Percentiles rank a stretch among this genome's conserved stretches.
These are phyloP conservation scores for Phytophthora melonis DNA, from an alignment of 352 stramenopile species.

Conservation along the genomic window DNA sequence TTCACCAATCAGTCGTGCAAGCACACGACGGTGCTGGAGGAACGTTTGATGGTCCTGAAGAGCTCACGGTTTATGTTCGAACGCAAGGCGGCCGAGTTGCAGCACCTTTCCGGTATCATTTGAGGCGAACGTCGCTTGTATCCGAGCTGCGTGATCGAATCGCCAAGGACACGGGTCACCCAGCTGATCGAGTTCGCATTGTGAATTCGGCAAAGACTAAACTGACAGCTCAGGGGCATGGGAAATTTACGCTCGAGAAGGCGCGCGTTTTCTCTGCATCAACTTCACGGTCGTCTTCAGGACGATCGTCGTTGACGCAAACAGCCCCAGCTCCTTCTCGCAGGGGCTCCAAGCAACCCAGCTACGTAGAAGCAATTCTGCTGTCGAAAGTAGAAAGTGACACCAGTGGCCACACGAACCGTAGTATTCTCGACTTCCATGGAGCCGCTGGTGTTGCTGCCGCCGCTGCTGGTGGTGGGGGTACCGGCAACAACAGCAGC, in stretches of 20 bases:
- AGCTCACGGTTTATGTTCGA: slow-evolving; percentile 73
- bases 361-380: slow-evolving; percentile 66
- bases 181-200: slow-evolving; percentile 69
- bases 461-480: slow-evolving; percentile 35
- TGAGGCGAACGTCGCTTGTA: slow-evolving; percentile 66
- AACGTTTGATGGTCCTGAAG: slow-evolving; percentile 56
- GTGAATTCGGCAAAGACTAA: slow-evolving; percentile 80
- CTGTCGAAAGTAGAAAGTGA: slow-evolving; percentile 76
- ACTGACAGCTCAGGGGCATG: slow-evolving; percentile 69
- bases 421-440: slow-evolving; percentile 54
- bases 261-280: slow-evolving; percentile 55
- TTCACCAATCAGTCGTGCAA: slow-evolving; percentile 70
- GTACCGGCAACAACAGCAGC: slow-evolving; percentile 52
- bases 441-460: slow-evolving; percentile 35
- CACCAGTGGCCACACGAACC: slow-evolving; percentile 60
- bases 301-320: slow-evolving; percentile 30
- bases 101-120: slow-evolving; percentile 69
- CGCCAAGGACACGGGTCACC: slow-evolving; percentile 68
- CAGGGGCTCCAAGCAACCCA: slow-evolving; percentile 39
- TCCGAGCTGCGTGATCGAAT: slow-evolving; percentile 71
- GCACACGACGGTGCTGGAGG: slow-evolving; percentile 27
- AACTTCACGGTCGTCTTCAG: slow-evolving; percentile 27
- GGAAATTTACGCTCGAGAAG: slow-evolving; percentile 78
- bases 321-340: slow-evolving; percentile 37
- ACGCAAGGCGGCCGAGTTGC: slow-evolving; percentile 70